Evolutionary conservation across 2,329 filamentous ascomycete genomes (phyloP).

Genomic region (Colletotrichum scovillei): DNA sequence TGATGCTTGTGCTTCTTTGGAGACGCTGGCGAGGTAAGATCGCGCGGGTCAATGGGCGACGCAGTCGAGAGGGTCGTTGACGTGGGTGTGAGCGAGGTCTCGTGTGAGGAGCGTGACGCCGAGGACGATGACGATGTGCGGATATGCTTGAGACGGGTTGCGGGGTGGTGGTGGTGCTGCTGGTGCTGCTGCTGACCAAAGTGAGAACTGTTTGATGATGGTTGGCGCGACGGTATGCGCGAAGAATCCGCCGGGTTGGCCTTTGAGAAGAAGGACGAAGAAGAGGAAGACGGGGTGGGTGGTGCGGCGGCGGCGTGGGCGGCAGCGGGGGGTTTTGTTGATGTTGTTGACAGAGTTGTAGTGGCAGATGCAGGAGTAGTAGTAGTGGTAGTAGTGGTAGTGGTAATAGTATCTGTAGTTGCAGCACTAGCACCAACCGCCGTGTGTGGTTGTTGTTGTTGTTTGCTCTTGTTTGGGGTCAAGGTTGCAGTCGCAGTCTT

Average conservation of each 20-base stretch:
- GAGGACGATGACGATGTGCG: conserved; percentile 47
- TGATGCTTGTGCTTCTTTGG: conserved; percentile 32
- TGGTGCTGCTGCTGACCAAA: not conserved
- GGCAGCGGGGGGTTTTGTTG: conserved; percentile 39
- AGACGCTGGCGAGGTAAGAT: conserved; percentile 37
- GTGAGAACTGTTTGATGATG: not conserved
- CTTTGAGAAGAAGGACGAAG: conserved; percentile 21
- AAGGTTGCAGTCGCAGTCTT: conserved; percentile 15
- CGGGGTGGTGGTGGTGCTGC: not conserved
- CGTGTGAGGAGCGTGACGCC: conserved; percentile 39
- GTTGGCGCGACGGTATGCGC: conserved; percentile 4
- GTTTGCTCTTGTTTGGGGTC: not conserved
- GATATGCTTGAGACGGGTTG: conserved; percentile 40
- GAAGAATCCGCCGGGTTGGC: conserved; percentile 22
- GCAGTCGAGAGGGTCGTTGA: conserved; percentile 31
- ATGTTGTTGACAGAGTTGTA: not conserved
- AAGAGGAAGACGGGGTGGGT: conserved; percentile 36
- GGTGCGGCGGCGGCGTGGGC: conserved; percentile 40
- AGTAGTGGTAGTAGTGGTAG: not conserved
- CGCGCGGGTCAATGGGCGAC: conserved; percentile 28
- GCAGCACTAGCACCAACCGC: not conserved
- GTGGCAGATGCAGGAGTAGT: not conserved
- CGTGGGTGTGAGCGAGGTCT: conserved; percentile 31
- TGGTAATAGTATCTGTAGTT: not conserved
- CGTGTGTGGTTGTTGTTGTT: not conserved